Conservation (phyloP, 768 basidiomycete species). For the Rhizopogon roseolus region DNA sequence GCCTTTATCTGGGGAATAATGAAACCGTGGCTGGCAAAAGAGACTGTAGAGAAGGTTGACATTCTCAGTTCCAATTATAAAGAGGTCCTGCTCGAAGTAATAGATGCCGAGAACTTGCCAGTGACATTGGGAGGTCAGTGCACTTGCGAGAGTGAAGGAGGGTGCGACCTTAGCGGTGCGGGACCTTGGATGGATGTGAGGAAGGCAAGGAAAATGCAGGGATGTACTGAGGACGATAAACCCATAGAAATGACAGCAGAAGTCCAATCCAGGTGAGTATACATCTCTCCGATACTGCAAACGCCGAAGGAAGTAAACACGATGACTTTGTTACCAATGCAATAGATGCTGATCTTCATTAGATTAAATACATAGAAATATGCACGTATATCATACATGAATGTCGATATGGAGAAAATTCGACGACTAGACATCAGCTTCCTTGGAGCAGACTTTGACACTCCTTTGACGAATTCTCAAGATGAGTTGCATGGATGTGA, state of each 20-base stretch:
- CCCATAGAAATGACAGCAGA: not conserved
- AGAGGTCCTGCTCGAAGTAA: slow-evolving; percentile 47
- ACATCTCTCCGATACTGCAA: not conserved
- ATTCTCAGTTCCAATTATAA: slow-evolving; percentile 61
- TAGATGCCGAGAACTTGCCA: slow-evolving; percentile 65
- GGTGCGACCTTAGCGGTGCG: slow-evolving; percentile 57
- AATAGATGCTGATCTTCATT: not conserved
- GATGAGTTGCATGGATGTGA: not conserved
- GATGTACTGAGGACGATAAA: not conserved
- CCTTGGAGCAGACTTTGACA: not conserved
- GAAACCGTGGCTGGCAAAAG: slow-evolving; percentile 70
- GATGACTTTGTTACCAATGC: not conserved
- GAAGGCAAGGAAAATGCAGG: slow-evolving; percentile 16
- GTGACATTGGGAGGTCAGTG: slow-evolving; percentile 59
- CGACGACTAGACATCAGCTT: not conserved
- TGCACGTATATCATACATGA: not conserved
- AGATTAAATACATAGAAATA: not conserved
- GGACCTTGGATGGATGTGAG: slow-evolving; percentile 72
- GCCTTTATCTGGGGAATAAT: slow-evolving; percentile 67
- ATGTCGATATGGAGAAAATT: no score
- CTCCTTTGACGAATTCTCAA: not conserved
- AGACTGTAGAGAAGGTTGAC: slow-evolving; percentile 64
- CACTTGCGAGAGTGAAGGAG: slow-evolving; percentile 48
- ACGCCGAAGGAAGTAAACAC: not conserved
- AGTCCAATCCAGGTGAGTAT: not conserved